phyloP scores from a whole-genome alignment of 2,329 filamentous ascomycete genomes.

The Monilinia polystroma region DNA sequence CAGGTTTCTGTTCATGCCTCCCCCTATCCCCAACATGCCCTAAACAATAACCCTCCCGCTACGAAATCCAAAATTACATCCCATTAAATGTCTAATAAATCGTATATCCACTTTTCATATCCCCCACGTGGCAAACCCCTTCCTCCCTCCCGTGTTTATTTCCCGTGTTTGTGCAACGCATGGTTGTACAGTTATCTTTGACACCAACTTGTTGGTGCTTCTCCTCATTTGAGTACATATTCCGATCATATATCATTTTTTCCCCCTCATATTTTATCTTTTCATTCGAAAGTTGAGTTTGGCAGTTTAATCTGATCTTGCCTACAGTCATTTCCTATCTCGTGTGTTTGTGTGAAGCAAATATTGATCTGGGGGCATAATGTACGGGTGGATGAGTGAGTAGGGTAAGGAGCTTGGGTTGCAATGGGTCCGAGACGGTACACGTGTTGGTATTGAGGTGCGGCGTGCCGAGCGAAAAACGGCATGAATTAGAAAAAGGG shows the following conservation, averaged over 20 bases:
- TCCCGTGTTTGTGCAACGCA: background rate
- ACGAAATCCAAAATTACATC: background rate
- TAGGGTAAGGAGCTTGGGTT: background rate
- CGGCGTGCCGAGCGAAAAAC: background rate
- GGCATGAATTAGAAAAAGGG: background rate
- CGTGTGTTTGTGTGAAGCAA: background rate
- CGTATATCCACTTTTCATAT: background rate
- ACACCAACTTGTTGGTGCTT: background rate
- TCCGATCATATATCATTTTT: slow-evolving; percentile 7
- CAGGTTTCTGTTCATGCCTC: background rate
- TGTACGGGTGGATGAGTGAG: background rate
- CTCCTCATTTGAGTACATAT: background rate
- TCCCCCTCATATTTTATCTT: background rate
- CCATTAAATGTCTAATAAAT: background rate
- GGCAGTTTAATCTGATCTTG: slow-evolving; percentile 3
- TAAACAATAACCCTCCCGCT: background rate
- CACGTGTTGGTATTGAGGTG: background rate
- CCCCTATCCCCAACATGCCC: background rate
- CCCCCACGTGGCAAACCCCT: slow-evolving; percentile 3
- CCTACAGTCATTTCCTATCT: background rate
- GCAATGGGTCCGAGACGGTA: background rate
- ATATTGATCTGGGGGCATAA: background rate
- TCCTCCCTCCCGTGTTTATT: background rate
- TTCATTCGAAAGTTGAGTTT: too few relatives aligned
- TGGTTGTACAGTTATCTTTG: slow-evolving; percentile 13